phyloP scores from a whole-genome alignment of 2,329 filamentous ascomycete genomes.

The Cladorrhinum sp. region DNA sequence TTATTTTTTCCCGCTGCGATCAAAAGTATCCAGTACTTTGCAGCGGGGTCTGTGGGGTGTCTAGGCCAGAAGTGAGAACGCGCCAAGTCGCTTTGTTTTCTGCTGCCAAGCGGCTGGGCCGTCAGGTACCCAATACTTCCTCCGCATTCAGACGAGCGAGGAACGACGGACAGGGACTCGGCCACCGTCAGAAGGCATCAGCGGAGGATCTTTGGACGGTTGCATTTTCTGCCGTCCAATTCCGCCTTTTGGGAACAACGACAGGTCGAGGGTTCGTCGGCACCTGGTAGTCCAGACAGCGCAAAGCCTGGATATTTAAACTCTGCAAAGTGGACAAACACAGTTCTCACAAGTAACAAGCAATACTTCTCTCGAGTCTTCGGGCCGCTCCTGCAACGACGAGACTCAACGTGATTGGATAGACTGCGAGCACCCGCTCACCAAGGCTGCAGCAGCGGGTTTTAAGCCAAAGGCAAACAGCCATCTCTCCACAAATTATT shows the following conservation, averaged over 20 bases:
- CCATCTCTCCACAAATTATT: neutral
- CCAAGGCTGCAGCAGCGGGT: neutral
- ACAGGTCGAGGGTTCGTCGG: slow-evolving; percentile 13
- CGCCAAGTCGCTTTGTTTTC: neutral
- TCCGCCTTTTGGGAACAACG: slow-evolving; percentile 26
- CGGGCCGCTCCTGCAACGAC: neutral
- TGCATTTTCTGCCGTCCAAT: slow-evolving; percentile 21
- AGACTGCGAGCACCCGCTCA: slow-evolving; percentile 5
- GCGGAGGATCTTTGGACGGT: slow-evolving; percentile 4
- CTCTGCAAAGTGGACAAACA: neutral
- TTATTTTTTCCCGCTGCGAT: neutral
- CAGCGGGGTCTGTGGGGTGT: neutral
- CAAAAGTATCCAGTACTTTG: slow-evolving; percentile 8
- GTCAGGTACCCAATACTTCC: slow-evolving; percentile 1
- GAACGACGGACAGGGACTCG: neutral
- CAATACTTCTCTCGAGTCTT: neutral
- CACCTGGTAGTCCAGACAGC: neutral
- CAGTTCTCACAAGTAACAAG: neutral
- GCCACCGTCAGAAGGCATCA: slow-evolving; percentile 7
- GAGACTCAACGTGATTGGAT: neutral
- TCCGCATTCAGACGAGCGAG: neutral
- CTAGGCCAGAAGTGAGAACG: neutral
- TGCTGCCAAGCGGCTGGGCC: neutral
- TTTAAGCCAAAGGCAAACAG: neutral
- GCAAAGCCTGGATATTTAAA: neutral